These are phyloP conservation scores for Neltuma alba DNA, from an alignment of 306 rosid genomes.

Conservation along the genomic window DNA sequence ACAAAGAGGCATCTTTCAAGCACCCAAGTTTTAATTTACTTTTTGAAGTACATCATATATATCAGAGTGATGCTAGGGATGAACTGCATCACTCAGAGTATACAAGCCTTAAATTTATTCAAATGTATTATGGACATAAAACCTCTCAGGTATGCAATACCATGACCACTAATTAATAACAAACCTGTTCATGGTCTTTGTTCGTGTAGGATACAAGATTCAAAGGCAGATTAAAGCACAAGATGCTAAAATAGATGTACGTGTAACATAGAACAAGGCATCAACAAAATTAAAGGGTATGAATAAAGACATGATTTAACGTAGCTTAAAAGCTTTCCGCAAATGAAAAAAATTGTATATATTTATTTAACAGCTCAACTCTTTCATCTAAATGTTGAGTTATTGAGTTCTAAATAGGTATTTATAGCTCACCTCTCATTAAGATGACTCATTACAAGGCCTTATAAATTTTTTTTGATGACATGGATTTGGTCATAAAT, in stretches of 20 bases:
- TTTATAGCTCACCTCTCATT: background rate
- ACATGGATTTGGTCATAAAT: background rate
- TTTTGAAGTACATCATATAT: background rate
- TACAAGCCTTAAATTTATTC: background rate
- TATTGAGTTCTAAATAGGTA: background rate
- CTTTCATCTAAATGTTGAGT: background rate
- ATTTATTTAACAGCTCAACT: background rate
- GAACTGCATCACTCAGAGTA: background rate
- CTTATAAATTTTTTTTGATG: background rate
- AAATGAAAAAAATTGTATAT: background rate
- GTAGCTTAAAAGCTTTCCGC: constrained; percentile 7
- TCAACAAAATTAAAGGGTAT: background rate
- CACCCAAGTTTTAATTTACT: background rate
- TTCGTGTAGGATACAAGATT: constrained; percentile 1
- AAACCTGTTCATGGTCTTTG: background rate
- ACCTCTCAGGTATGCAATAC: background rate
- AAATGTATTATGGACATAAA: background rate
- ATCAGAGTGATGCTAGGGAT: background rate
- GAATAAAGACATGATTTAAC: background rate
- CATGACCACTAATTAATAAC: background rate
- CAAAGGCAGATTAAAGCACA: background rate
- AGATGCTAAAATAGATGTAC: background rate
- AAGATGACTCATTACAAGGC: background rate
- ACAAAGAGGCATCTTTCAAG: background rate
- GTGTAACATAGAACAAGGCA: background rate